These are phyloP conservation scores for Wallacemonas collosoma DNA, from an alignment of 208 protist genomes.

Conservation along the genomic window DNA sequence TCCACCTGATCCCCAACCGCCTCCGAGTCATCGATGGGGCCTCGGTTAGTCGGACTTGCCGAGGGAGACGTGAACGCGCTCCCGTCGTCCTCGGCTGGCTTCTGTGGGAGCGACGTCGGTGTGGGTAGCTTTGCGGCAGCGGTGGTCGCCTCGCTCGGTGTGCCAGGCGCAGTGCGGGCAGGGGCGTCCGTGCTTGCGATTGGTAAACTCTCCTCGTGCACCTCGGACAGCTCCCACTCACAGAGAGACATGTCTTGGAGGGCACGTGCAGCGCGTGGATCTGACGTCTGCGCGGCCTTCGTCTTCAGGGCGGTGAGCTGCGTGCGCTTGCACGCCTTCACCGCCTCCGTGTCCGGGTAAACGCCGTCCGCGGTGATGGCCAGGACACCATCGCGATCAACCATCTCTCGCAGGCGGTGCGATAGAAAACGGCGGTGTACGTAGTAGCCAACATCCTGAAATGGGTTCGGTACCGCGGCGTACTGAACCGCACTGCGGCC, in stretches of 20 bases:
- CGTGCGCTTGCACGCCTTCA: conserved; percentile 1
- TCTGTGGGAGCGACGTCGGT: too few species aligned
- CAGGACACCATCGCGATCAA: conserved; percentile 23
- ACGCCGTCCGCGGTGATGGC: conserved; percentile 16
- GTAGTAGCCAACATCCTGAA: conserved; percentile 38
- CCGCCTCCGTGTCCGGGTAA: conserved; percentile 6
- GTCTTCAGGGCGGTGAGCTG: conserved; percentile 7
- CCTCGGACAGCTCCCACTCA: background rate
- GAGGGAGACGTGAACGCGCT: too few species aligned
- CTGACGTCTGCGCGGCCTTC: background rate
- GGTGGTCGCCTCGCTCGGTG: too few species aligned
- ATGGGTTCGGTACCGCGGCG: conserved; percentile 22
- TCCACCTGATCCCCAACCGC: conserved; percentile 22
- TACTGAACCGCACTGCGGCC: background rate
- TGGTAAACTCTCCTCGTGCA: background rate
- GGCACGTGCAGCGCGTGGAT: background rate
- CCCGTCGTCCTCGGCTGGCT: too few species aligned
- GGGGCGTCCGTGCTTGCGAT: background rate
- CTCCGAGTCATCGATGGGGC: conserved; percentile 5
- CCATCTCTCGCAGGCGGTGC: conserved; percentile 23
- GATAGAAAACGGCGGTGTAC: conserved; percentile 49
- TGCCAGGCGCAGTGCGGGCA: too few species aligned
- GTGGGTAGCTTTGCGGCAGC: too few species aligned
- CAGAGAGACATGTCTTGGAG: background rate
- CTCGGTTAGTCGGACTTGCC: background rate